Evolutionary conservation across 495 filamentous ascomycete genomes (phyloP), one percentile per base, ranked within the genome.

Genomic region (Jackrogersella multiformis): DNA sequence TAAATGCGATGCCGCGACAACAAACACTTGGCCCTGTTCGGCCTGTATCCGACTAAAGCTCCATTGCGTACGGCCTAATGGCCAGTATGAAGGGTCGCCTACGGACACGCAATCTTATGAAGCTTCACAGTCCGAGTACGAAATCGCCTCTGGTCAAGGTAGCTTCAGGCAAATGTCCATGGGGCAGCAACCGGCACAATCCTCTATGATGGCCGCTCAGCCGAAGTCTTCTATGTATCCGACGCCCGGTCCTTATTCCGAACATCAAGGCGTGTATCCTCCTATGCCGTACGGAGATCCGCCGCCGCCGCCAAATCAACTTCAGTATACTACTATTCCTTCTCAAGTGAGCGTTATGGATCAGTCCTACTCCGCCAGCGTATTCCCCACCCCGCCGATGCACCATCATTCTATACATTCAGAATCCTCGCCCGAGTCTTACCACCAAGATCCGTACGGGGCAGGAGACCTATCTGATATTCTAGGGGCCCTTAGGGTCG

Each of bases 1-100:
- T 73, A 97, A 97, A 74, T 99, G 95, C 76, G 95, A 99, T 82
- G 94, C 95, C 57, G 95, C 94, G 18, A 97, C 95, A 20, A 97
- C 94, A 15, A 98, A 99, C 78, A 91, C 93, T 23, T 99, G 95
- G 95, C 95, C 95, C 9, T 99, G 95, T 74, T 93, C 93, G 57
- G 92, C 95, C 35, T 99, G 95, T 75, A 88, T 91, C 51, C 89
- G 95, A 48, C 81, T 98, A 54, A 97, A 97, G 79, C 82, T 97
- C 62, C 90, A 94, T 64, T 99, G 95, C 74, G 89, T 96, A 34
- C 93, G 94, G 49, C 95, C 95, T 3, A 94, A 92, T 55, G 88
- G 96, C 46, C 92, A 95, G 73, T 94, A 98, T 69, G 87, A 90
- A 54, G 91, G 92, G 34, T 89, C 85, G 69, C 74, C 81, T 32